Evolutionary conservation across 345 rosid species (phyloP), one percentile per base, ranked within the genome.

Genomic region (Corchorus olitorius): DNA sequence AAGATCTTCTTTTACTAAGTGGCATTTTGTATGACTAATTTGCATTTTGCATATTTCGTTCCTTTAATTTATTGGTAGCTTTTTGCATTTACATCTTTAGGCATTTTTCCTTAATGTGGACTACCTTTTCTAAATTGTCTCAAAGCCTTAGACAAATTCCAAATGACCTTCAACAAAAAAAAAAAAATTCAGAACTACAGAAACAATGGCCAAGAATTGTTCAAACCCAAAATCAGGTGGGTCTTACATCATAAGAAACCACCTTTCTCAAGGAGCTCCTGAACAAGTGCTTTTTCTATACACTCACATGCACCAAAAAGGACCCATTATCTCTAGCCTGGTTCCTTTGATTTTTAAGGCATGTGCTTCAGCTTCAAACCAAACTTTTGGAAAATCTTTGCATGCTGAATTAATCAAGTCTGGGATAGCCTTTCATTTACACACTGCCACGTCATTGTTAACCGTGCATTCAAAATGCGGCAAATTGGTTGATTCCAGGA

Each of bases 291-390:
- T 93, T 66, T 65, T 75, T 45, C 13, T 83, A 11, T 90, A 88
- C 78, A 33, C 74, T 34, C 80, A 81, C 73, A 75, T 84, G 74
- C 92, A 92, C 65, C 75, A 22, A 16, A 86, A 60, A 72, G 84
- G 89, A 62, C 72, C 65, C 19, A 82, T 69, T 78, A 33, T 82
- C 54, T 75, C 84, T 55, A 87, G 86, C n/a, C 56, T 85, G 59
- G 60, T 91, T 50, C 97, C 94, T 87, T 73, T 83, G 80, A 73
- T 90, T 22, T 78, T 85, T 58, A 93, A 91, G 43, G 90, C 89
- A 0, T 90, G 92, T 55, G 85, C 86, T 69, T 86, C 79, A 45
- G 43, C 78, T 43, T 80, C 86, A n/a, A 41, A 39, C 56, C 19
- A 83, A 16, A 68, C 70, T 9, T 48, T 55, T 10, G 93, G 93